phyloP scores from a whole-genome alignment of 1,284 basidiomycete species.

The Moesziomyces sp. region DNA sequence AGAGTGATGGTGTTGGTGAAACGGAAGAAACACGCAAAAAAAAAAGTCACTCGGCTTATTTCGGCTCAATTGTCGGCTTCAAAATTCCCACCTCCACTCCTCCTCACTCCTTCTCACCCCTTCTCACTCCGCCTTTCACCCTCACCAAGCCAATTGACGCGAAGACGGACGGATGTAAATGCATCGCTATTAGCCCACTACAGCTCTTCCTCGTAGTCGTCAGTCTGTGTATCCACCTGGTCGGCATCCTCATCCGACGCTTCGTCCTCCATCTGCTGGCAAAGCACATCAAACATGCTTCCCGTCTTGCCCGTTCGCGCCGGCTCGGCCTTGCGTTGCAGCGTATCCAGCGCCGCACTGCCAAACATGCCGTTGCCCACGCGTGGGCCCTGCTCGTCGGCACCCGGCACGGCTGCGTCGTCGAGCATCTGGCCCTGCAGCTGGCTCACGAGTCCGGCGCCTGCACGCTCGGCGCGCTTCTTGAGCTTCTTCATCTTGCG shows the following conservation, averaged over 20 bases:
- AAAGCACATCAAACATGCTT: conserved; percentile 44
- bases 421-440: conserved; percentile 28
- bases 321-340: conserved; percentile 1
- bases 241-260: too few species aligned
- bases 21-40: too few species aligned
- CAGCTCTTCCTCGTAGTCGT: conserved; percentile 34
- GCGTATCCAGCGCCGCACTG: background rate
- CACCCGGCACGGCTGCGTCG: too few species aligned
- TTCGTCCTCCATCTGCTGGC: conserved; percentile 16
- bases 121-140: background rate
- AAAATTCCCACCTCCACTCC: background rate
- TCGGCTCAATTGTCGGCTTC: too few species aligned
- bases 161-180: too few species aligned
- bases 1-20: too few species aligned
- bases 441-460: conserved; percentile 35
- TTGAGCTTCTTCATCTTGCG: conserved; percentile 50
- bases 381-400: background rate
- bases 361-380: conserved; percentile 37
- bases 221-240: background rate
- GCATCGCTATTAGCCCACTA: background rate
- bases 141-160: too few species aligned
- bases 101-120: too few species aligned
- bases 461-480: conserved; percentile 34
- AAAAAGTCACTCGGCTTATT: too few species aligned
- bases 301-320: conserved; percentile 16